Base-by-base conservation (phyloP, 768 basidiomycete genomes). In the Phanerochaete carnosa region DNA sequence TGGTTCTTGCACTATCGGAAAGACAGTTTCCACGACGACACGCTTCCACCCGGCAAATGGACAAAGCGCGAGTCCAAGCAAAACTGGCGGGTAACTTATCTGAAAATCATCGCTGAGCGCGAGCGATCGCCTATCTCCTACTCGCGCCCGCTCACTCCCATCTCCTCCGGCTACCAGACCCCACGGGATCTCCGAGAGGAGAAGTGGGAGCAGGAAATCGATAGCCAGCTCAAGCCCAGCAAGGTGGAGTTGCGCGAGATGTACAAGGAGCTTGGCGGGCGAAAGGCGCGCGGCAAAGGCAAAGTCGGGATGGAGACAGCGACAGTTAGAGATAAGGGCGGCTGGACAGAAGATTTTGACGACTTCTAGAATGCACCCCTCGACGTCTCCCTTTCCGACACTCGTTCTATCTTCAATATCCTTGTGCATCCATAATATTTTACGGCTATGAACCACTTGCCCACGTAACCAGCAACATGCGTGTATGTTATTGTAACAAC, bases 1-100 rank as follows among this genome's bases (percentile, higher is more conserved):
- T 97, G 95, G 95, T 97, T 95, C 77, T 90, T 92, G 65, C 88
- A 91, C 64, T 94, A 93, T 71, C 80, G 95, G 57, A 91, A 88
- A 65, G 91, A 94, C 62, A 87, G 89, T 65, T 92, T 97, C 64
- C 87, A 92, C 46, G 90, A 93, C 62, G 85, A 87, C 30, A 86
- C 83, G 60, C 72, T 92, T 52, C 88, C 90, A 3, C 81, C 87
- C 11, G 91, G 88, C 35, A 94, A 94, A 73, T 97, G 94, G 94
- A 90, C 93, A 9, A 91, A 90, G 69, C 81, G 89, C 58, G 94
- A 97, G 72, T 94, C 92, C n/a, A 97, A 94, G 71, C 89, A 93
- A 74, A 89, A 89, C 64, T 97, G 94, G 94, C 85, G 90, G 37
- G 66, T 78, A 11, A 79, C 79, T 8, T 75, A 75, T 65, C 58